Conservation (phyloP, 257 asterid species). For the Forsythia suspensa region DNA sequence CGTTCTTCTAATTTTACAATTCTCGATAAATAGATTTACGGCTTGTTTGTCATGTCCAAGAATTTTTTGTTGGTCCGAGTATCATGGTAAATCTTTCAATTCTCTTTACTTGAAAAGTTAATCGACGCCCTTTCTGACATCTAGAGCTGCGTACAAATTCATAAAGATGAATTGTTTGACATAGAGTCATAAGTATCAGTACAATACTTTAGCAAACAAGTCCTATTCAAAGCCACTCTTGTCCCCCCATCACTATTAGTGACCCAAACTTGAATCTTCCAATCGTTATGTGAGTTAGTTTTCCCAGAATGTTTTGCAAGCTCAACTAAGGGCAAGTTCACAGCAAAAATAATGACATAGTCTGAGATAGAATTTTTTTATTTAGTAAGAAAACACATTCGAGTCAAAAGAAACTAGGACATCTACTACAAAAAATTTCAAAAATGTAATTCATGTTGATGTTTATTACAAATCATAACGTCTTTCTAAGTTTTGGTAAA, state of each 20-base stretch:
- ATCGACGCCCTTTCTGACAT: slow-evolving; percentile 40
- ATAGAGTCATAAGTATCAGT: slow-evolving; percentile 25
- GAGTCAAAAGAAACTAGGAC: not conserved
- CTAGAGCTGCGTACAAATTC: slow-evolving; percentile 39
- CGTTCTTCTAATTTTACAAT: too few relatives aligned
- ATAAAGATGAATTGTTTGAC: slow-evolving; percentile 41
- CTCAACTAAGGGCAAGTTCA: slow-evolving; percentile 32
- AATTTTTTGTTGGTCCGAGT: slow-evolving; percentile 29
- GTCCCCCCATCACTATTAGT: slow-evolving; percentile 26
- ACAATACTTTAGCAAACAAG: slow-evolving; percentile 38
- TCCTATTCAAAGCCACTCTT: slow-evolving; percentile 22
- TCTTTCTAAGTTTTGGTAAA: not conserved
- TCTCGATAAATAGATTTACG: not conserved
- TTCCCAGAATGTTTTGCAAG: slow-evolving; percentile 43
- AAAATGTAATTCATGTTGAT: not conserved
- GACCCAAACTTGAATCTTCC: slow-evolving; percentile 53
- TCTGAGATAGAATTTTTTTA: not conserved
- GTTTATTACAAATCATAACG: not conserved
- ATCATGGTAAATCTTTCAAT: slow-evolving; percentile 37
- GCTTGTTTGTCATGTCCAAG: slow-evolving; percentile 37
- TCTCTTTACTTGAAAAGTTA: slow-evolving; percentile 23
- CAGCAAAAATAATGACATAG: not conserved
- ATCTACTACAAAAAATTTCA: not conserved
- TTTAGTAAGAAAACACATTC: too few relatives aligned
- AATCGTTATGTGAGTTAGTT: slow-evolving; percentile 23